Evolutionary conservation across 177 flowering plant genomes (phyloP).

Genomic region (Vitis hybrid): DNA sequence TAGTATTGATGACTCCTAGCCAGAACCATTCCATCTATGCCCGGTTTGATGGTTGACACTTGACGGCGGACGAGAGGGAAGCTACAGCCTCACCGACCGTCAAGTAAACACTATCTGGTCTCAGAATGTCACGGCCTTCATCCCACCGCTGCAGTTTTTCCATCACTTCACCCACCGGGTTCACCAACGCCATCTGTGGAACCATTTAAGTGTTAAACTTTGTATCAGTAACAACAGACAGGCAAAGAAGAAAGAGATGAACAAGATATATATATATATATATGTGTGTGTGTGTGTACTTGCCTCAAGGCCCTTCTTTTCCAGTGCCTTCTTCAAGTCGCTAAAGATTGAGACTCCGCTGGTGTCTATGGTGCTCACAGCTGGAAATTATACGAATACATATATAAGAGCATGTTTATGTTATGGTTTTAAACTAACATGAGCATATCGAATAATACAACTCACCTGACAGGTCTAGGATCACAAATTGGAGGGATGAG

Average conservation of each 20-base stretch:
- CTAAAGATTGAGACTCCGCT: constrained; percentile 63
- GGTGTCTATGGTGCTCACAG: constrained; percentile 76
- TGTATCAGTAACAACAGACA: not conserved
- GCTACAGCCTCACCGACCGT: constrained; percentile 82
- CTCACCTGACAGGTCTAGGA: constrained; percentile 73
- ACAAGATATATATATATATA: not conserved
- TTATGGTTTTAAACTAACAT: not conserved
- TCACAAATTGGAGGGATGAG: constrained; percentile 36
- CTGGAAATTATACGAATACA: constrained; percentile 28
- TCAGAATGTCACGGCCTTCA: constrained; percentile 34
- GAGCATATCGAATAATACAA: not conserved
- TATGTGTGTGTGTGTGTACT: constrained; percentile 8
- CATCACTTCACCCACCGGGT: constrained; percentile 78
- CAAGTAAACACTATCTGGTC: constrained; percentile 54
- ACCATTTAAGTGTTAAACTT: not conserved
- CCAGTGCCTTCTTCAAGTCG: constrained; percentile 56
- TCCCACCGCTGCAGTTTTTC: constrained; percentile 64
- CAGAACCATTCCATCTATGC: constrained; percentile 11
- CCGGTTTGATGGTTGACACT: constrained; percentile 28
- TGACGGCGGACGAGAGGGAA: constrained; percentile 43
- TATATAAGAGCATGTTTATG: no score
- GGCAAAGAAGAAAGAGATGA: not conserved
- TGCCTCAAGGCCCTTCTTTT: constrained; percentile 59
- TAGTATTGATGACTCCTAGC: not conserved
- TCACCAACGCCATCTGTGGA: constrained; percentile 74